These are phyloP conservation scores for Talaromyces liani DNA, from an alignment of 495 filamentous ascomycete species.

Conservation along the genomic window DNA sequence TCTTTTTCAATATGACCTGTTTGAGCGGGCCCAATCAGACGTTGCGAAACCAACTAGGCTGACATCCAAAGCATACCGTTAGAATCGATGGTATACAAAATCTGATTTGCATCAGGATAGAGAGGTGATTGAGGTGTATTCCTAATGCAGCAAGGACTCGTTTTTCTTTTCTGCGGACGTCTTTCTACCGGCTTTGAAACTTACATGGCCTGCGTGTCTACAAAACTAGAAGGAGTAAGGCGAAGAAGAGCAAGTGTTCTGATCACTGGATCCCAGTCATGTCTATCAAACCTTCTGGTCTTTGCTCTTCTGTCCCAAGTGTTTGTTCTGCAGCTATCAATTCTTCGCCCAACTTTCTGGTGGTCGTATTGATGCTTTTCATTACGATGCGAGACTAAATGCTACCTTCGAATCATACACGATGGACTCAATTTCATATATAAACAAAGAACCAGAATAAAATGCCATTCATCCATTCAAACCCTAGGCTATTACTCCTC, in stretches of 20 bases:
- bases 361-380: not conserved
- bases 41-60: not conserved
- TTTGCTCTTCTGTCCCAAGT: not conserved
- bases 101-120: not conserved
- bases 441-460: not conserved
- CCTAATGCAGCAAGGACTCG: not conserved
- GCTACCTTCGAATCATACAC: not conserved
- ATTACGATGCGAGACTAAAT: not conserved
- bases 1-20: too few relatives aligned
- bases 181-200: not conserved
- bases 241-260: too few relatives aligned
- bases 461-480: not conserved
- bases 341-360: not conserved
- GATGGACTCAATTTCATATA: not conserved
- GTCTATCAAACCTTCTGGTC: not conserved
- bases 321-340: not conserved
- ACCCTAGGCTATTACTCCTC: not conserved
- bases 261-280: too few relatives aligned
- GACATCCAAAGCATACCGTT: not conserved
- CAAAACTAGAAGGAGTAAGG: too few relatives aligned
- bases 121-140: not conserved
- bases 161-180: not conserved
- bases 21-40: not conserved
- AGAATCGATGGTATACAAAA: not conserved
- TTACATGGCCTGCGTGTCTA: not conserved